A percentile compares a stretch with the other conserved stretches of the same genome.
These are phyloP conservation scores for Blastobotrys malaysiensis DNA, from an alignment of 1,139 yeast species.

Conservation along the genomic window DNA sequence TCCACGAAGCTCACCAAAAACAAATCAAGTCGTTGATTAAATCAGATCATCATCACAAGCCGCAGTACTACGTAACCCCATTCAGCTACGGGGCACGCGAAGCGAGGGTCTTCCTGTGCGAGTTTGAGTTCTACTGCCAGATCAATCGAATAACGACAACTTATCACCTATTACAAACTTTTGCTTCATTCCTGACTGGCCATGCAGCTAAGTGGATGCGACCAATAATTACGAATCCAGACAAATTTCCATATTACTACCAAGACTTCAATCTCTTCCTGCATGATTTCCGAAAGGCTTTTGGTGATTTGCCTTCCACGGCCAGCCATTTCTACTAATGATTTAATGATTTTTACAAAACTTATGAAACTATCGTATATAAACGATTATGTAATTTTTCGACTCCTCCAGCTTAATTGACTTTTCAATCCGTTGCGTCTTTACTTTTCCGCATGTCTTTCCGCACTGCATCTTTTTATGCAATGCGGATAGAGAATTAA, in stretches of 20 bases:
- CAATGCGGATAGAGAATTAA: not conserved
- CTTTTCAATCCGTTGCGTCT: too few relatives aligned
- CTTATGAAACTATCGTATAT: too few relatives aligned
- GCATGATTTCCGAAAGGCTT: constrained; percentile 3
- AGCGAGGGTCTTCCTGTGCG: constrained; percentile 6
- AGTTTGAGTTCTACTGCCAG: constrained; percentile 7
- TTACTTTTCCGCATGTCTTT: too few relatives aligned
- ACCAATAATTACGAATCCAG: constrained; percentile 1
- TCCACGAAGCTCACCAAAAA: constrained; percentile 4
- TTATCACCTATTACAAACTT: not conserved
- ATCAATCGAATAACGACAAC: not conserved
- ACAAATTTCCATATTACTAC: constrained; percentile 3
- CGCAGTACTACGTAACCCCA: not conserved
- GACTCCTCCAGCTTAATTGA: not conserved
- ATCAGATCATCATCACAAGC: not conserved
- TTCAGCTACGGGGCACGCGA: constrained; percentile 1
- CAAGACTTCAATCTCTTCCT: constrained; percentile 4
- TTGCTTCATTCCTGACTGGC: constrained; percentile 3
- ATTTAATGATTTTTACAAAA: too few relatives aligned
- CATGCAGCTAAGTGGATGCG: constrained; percentile 5
- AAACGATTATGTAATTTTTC: not conserved
- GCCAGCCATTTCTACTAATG: not conserved
- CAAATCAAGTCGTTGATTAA: not conserved
- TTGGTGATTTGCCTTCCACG: not conserved
- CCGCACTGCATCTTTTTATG: not conserved